Evolutionary conservation across 257 asterid species (phyloP).

Genomic region (Primulina eburnea): DNA sequence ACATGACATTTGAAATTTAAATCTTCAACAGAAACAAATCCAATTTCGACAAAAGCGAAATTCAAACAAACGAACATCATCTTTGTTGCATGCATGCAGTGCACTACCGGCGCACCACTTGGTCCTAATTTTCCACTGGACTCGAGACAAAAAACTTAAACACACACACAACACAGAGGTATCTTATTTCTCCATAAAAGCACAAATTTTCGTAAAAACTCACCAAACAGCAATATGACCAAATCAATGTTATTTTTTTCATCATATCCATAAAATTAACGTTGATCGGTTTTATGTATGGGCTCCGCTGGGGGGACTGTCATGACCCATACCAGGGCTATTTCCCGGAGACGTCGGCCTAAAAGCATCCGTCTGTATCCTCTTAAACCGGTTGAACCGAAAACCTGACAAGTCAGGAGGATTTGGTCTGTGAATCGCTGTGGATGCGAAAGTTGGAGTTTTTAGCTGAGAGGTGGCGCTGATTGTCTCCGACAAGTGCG

Average conservation of each 20-base stretch:
- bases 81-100: conserved; percentile 31
- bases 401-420: not conserved
- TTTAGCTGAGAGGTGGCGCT: conserved; percentile 16
- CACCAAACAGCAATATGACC: conserved; percentile 12
- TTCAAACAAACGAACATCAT: not conserved
- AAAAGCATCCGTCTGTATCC: conserved; percentile 32
- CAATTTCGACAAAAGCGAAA: conserved; percentile 3
- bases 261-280: not conserved
- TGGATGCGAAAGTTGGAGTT: conserved; percentile 25
- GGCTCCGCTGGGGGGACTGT: conserved; percentile 32
- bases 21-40: conserved; percentile 18
- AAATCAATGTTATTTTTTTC: not conserved
- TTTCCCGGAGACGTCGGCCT: conserved; percentile 59
- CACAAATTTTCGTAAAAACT: conserved; percentile 8
- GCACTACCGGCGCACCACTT: not conserved
- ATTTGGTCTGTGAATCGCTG: not conserved
- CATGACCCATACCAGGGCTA: conserved; percentile 79
- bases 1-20: too few relatives aligned
- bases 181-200: conserved; percentile 13
- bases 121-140: conserved; percentile 16
- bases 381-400: conserved; percentile 30
- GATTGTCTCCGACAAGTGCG: conserved; percentile 4
- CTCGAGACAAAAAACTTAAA: not conserved
- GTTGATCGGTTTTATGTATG: conserved; percentile 9
- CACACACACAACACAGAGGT: not conserved